These are phyloP conservation scores for Ophidiomyces ophidiicola DNA, from an alignment of 2,329 filamentous ascomycete genomes.

Conservation along the genomic window DNA sequence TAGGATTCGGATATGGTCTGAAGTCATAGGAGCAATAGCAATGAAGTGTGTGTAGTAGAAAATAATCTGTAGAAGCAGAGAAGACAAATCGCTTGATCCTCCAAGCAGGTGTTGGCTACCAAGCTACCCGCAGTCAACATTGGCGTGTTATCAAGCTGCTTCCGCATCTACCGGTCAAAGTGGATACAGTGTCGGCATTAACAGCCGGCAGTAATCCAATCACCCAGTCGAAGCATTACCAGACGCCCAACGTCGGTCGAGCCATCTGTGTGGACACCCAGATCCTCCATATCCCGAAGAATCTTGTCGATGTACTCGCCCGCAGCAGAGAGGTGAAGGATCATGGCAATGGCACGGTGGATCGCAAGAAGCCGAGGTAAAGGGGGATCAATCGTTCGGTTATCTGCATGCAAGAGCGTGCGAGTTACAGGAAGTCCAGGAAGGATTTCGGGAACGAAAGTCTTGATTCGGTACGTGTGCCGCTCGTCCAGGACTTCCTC, in stretches of 20 bases:
- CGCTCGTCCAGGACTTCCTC: constrained; percentile 4
- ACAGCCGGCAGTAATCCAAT: too few relatives aligned
- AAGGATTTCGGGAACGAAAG: constrained; percentile 15
- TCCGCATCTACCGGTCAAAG: too few relatives aligned
- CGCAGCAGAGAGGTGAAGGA: constrained; percentile 17
- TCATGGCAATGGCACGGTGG: constrained; percentile 19
- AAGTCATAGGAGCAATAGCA: too few relatives aligned
- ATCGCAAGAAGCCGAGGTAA: constrained; percentile 19
- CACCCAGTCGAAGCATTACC: constrained; percentile 12
- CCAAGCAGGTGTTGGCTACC: too few relatives aligned
- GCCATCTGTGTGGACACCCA: constrained; percentile 17
- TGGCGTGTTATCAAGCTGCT: too few relatives aligned
- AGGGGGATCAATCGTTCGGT: constrained; percentile 24
- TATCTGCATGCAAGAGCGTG: constrained; percentile 15
- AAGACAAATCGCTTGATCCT: too few relatives aligned
- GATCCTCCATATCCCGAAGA: constrained; percentile 18
- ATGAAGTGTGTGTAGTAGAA: too few relatives aligned
- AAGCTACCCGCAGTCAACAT: too few relatives aligned
- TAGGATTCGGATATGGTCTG: too few relatives aligned
- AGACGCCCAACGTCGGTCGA: constrained; percentile 15
- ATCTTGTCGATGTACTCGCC: constrained; percentile 19
- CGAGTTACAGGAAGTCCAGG: constrained; percentile 13
- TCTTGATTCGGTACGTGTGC: constrained; percentile 22
- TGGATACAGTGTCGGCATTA: too few relatives aligned
- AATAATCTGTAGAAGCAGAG: too few relatives aligned